Base-by-base conservation (phyloP, 345 rosid species). In the Pistacia vera region DNA sequence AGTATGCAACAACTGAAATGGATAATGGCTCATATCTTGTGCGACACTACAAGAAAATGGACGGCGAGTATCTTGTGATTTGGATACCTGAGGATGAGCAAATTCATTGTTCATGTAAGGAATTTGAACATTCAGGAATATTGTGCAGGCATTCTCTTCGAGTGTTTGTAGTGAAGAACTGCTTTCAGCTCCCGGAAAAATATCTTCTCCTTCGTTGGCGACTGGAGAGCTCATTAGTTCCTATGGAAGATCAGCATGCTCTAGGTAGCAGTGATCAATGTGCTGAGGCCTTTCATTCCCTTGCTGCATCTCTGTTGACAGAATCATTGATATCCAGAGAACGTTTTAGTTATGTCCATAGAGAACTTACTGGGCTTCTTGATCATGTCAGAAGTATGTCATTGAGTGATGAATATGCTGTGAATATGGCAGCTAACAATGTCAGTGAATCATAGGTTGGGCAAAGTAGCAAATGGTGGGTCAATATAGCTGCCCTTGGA, bases 31-130 rank as follows among this genome's bases (percentile, higher is more conserved):
- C 99, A 30, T 90, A 78, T 86, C 88, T 89, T 68, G 81, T 93
- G 71, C 88, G 83, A 38, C 96, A 95, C 76, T 91, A 74, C 72
- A 89, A 95, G 86, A 93, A 93, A 88, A 83, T 95, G 90, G 98
- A 95, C 54, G 86, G 88, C 13, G 98, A 93, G 67, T 86, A 81
- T 77, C 80, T 88, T 72, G 94, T 91, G 62, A 77, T 87, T 59
- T 91, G 97, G 94, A 86, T 87, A 62, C 86, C 89, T 5, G 92
- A 87, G 73, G 94, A 88, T 41, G 98, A 93, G 76, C 93, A 90
- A 74, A 84, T 95, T 64, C 93, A 83, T 63, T 95, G 99, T 81
- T 93, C 99, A 0, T 95, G 98, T 79, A 95, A 95, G 89, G 98
- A 90, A 81, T 93, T 95, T 70, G 96, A 93, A 79, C 92, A 86